Evolutionary conservation across 2,329 filamentous ascomycete genomes (phyloP).

Genomic region (Aspergillus fumigatus): DNA sequence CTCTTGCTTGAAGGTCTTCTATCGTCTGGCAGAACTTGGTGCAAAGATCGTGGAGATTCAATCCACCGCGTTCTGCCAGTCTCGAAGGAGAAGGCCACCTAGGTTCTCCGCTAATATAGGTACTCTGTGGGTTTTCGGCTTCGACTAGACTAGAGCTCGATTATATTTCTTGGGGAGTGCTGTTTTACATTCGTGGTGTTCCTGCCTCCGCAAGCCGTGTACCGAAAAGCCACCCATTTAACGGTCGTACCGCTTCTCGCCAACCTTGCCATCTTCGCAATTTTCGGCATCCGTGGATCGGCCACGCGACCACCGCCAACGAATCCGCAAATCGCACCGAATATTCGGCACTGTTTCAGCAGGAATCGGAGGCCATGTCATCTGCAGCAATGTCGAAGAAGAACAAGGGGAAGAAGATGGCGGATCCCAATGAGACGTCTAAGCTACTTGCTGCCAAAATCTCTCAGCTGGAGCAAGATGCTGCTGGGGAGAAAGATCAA

Average conservation of each 20-base stretch:
- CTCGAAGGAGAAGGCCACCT: conserved; percentile 19
- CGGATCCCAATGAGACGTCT: conserved; percentile 83
- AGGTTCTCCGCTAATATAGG: conserved; percentile 19
- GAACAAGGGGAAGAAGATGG: conserved; percentile 75
- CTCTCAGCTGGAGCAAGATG: conserved; percentile 89
- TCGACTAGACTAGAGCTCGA: conserved; percentile 2
- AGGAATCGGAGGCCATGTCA: conserved; percentile 33
- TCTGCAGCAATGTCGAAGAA: conserved; percentile 63
- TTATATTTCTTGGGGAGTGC: neutral
- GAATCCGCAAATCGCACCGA: conserved; percentile 38
- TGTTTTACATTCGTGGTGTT: neutral
- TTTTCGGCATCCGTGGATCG: conserved; percentile 35
- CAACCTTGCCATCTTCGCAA: conserved; percentile 22
- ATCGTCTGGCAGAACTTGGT: conserved; percentile 21
- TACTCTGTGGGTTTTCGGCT: conserved; percentile 7
- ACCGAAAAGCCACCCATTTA: neutral
- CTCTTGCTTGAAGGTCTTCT: conserved; percentile 2
- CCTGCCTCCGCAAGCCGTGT: conserved; percentile 4
- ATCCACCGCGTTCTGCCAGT: conserved; percentile 28
- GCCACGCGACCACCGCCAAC: conserved; percentile 42
- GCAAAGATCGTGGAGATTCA: conserved; percentile 16
- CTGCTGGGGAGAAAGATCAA: conserved; percentile 88
- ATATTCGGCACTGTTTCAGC: neutral
- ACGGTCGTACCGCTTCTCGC: conserved; percentile 8
- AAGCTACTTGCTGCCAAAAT: conserved; percentile 91